phyloP scores from a whole-genome alignment of 2,329 filamentous ascomycete species.

The Microsporum audouinii region DNA sequence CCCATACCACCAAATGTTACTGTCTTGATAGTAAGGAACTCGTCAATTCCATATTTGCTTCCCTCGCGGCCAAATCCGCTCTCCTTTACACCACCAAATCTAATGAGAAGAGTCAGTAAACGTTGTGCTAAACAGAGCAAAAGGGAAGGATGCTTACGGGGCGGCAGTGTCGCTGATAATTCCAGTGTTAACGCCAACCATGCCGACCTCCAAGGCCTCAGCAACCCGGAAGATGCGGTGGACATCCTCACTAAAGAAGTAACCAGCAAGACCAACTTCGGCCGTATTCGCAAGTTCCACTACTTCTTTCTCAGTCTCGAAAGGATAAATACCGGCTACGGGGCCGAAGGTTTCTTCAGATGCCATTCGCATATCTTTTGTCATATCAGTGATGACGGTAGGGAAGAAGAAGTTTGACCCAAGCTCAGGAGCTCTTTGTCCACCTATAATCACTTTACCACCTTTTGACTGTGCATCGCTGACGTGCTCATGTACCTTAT shows the following conservation, averaged over 20 bases:
- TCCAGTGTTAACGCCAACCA: slow-evolving; percentile 60
- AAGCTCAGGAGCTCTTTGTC: slow-evolving; percentile 59
- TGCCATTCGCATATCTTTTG: slow-evolving; percentile 68
- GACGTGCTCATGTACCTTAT: slow-evolving; percentile 70
- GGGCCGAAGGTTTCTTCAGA: slow-evolving; percentile 92
- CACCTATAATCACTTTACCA: slow-evolving; percentile 62
- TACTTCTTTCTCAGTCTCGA: slow-evolving; percentile 80
- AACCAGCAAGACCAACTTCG: slow-evolving; percentile 81
- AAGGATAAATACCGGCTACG: slow-evolving; percentile 79
- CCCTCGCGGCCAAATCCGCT: slow-evolving; percentile 72
- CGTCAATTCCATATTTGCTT: slow-evolving; percentile 62
- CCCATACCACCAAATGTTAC: slow-evolving; percentile 54
- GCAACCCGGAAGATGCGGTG: slow-evolving; percentile 49
- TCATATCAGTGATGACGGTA: slow-evolving; percentile 83
- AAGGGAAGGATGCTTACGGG: slow-evolving; percentile 28
- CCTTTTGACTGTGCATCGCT: slow-evolving; percentile 68
- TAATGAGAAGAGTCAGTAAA: slow-evolving; percentile 13
- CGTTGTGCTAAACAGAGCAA: neutral
- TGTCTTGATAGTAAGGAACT: slow-evolving; percentile 65
- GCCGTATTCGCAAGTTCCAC: slow-evolving; percentile 68
- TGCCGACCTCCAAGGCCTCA: slow-evolving; percentile 43
- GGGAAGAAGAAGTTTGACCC: slow-evolving; percentile 82
- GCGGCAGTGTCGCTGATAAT: slow-evolving; percentile 44
- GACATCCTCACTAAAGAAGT: slow-evolving; percentile 68
- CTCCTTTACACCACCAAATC: slow-evolving; percentile 75